phyloP scores from a whole-genome alignment of 805 yeast genomes.

The Ogataea henricii region DNA sequence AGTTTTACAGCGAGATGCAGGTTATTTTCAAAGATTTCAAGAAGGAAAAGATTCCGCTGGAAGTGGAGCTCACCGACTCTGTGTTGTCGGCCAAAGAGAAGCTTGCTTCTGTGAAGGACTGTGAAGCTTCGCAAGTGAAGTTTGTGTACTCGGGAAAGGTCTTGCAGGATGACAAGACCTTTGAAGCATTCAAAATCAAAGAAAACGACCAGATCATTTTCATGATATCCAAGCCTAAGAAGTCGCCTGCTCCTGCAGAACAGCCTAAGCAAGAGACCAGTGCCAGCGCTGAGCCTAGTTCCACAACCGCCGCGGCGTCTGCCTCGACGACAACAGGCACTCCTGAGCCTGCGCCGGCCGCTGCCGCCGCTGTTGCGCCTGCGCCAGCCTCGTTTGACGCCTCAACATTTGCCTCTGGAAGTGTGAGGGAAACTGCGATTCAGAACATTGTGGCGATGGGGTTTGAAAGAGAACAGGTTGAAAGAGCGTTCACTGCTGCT shows the following conservation, averaged over 20 bases:
- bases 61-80: conserved; percentile 66
- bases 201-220: conserved; percentile 88
- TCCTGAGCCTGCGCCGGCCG: conserved; percentile 20
- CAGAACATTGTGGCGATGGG: conserved; percentile 94
- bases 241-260: conserved; percentile 33
- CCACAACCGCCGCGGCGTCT: conserved; percentile 26
- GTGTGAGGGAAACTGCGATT: conserved; percentile 75
- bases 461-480: conserved; percentile 83
- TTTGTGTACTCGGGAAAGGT: conserved; percentile 91
- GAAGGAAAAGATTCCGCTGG: conserved; percentile 82
- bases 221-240: conserved; percentile 71
- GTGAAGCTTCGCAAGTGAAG: conserved; percentile 75
- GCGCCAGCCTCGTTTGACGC: conserved; percentile 34
- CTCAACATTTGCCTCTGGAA: conserved; percentile 74
- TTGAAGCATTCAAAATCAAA: conserved; percentile 73
- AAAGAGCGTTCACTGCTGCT: conserved; percentile 90
- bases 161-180: conserved; percentile 76
- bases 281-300: conserved; percentile 3
- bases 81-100: conserved; percentile 72
- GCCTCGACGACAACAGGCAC: conserved; percentile 11
- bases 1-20: conserved; percentile 53
- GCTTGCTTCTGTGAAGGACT: conserved; percentile 66
- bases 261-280: conserved; percentile 21
- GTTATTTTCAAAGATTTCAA: conserved; percentile 87
- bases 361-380: conserved; percentile 25